phyloP scores from a whole-genome alignment of 371 early-diverging fungal genomes.

The Lichtheimia ornata region DNA sequence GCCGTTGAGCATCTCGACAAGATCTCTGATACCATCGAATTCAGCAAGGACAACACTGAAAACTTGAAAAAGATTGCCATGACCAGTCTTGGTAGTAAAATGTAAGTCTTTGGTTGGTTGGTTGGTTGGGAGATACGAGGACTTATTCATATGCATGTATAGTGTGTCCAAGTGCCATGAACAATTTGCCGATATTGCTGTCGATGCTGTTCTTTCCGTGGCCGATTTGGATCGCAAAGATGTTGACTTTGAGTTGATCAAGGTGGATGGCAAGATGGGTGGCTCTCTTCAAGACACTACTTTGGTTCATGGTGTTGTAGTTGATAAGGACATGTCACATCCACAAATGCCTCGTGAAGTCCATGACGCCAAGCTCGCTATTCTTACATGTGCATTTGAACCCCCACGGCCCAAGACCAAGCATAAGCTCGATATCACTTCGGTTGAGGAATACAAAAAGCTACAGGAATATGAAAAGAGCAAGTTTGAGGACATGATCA shows the following conservation, averaged over 20 bases:
- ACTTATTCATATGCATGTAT: not conserved
- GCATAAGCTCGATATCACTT: slow-evolving; percentile 98
- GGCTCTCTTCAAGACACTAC: slow-evolving; percentile 93
- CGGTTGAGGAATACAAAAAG: slow-evolving; percentile 97
- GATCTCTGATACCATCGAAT: slow-evolving; percentile 91
- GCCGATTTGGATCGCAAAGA: slow-evolving; percentile 99
- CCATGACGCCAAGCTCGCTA: slow-evolving; percentile 96
- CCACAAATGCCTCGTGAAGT: slow-evolving; percentile 99
- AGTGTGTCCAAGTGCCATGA: slow-evolving; percentile 98
- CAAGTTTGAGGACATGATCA: slow-evolving; percentile 98
- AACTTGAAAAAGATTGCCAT: slow-evolving; percentile 96
- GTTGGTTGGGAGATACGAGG: not conserved
- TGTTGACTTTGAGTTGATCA: slow-evolving; percentile 99
- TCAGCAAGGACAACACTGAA: slow-evolving; percentile 78
- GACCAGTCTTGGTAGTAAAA: slow-evolving; percentile 98
- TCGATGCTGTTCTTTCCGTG: slow-evolving; percentile 97
- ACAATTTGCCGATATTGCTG: slow-evolving; percentile 96
- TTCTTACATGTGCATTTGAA: slow-evolving; percentile 99
- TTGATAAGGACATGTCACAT: slow-evolving; percentile 99
- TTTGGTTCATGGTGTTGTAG: slow-evolving; percentile 97
- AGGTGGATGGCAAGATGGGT: slow-evolving; percentile 98
- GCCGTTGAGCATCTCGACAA: slow-evolving; percentile 91
- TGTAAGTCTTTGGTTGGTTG: slow-evolving; percentile 68
- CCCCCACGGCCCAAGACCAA: slow-evolving; percentile 99
- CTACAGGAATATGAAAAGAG: slow-evolving; percentile 95